phyloP scores from a whole-genome alignment of 2,329 filamentous ascomycete genomes.

The Talaromyces albobiverticillius region DNA sequence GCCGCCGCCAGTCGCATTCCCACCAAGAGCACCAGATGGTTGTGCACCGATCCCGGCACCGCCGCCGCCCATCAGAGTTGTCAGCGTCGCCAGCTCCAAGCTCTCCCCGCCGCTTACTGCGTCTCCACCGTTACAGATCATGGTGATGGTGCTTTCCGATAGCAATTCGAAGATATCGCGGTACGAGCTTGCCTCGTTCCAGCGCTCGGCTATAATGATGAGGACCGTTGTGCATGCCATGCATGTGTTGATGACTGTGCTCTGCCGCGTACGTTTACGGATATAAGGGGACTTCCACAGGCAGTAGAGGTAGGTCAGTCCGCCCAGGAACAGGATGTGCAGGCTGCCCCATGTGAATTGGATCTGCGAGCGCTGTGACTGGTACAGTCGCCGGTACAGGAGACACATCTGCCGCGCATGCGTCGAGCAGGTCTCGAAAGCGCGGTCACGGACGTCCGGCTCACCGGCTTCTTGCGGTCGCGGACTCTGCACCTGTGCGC shows the following conservation, averaged over 20 bases:
- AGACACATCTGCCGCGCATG: conserved; percentile 29
- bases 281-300: conserved; percentile 27
- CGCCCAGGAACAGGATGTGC: conserved; percentile 22
- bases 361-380: conserved; percentile 20
- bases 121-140: conserved; percentile 2
- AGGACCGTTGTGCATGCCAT: conserved; percentile 31
- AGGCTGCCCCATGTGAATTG: conserved; percentile 29
- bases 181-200: conserved; percentile 27
- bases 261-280: conserved; percentile 12
- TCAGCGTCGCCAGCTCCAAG: conserved; percentile 5
- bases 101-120: conserved; percentile 1
- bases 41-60: neutral
- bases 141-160: conserved; percentile 9
- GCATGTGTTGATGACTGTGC: conserved; percentile 24
- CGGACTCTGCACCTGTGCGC: neutral
- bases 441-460: conserved; percentile 7
- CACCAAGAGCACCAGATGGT: neutral
- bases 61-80: neutral
- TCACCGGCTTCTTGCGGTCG: neutral
- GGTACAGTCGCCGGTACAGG: conserved; percentile 34
- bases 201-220: conserved; percentile 28
- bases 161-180: conserved; percentile 30
- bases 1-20: neutral
- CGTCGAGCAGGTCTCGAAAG: conserved; percentile 10
- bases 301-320: conserved; percentile 30